A percentile compares a stretch with the other conserved stretches of the same genome.
Conservation (phyloP, 2,329 filamentous ascomycete species). For the Fusarium sp. region DNA sequence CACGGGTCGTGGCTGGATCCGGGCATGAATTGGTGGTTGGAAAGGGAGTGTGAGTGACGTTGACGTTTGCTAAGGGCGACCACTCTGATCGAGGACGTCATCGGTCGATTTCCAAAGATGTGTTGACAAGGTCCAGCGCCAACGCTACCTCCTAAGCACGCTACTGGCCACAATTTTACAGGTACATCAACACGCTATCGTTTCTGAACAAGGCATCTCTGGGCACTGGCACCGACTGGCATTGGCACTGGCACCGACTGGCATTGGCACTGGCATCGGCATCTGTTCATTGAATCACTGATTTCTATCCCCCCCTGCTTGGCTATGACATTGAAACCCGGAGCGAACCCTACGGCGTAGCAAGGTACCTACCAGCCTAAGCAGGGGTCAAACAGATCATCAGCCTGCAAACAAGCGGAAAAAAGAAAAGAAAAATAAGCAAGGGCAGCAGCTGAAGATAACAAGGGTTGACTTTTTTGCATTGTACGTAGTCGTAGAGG, state of each 20-base stretch:
- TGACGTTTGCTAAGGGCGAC: conserved; percentile 50
- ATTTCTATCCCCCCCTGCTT: conserved; percentile 11
- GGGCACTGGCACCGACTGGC: not conserved
- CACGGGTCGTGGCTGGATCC: conserved; percentile 32
- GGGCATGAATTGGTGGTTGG: conserved; percentile 23
- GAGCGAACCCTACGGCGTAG: conserved; percentile 33
- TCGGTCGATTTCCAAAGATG: conserved; percentile 37
- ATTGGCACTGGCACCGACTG: not conserved
- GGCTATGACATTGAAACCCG: conserved; percentile 16
- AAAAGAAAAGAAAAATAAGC: conserved; percentile 3
- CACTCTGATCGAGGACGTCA: conserved; percentile 49
- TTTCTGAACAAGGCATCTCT: conserved; percentile 19
- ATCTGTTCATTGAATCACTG: conserved; percentile 26
- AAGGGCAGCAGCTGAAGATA: conserved; percentile 28
- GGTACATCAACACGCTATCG: conserved; percentile 8
- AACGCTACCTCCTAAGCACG: too few species aligned
- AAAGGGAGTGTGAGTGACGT: conserved; percentile 47
- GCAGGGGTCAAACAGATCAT: conserved; percentile 31
- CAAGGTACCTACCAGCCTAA: conserved; percentile 11
- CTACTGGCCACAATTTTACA: conserved; percentile 1
- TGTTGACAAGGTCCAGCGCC: conserved; percentile 20
- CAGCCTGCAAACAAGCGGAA: conserved; percentile 1
- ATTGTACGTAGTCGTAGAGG: conserved; percentile 11
- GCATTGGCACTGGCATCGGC: not conserved
- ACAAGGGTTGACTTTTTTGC: conserved; percentile 4